Evolutionary conservation across 2,329 filamentous ascomycete species (phyloP).

Genomic region (Verticillium alfalfae): DNA sequence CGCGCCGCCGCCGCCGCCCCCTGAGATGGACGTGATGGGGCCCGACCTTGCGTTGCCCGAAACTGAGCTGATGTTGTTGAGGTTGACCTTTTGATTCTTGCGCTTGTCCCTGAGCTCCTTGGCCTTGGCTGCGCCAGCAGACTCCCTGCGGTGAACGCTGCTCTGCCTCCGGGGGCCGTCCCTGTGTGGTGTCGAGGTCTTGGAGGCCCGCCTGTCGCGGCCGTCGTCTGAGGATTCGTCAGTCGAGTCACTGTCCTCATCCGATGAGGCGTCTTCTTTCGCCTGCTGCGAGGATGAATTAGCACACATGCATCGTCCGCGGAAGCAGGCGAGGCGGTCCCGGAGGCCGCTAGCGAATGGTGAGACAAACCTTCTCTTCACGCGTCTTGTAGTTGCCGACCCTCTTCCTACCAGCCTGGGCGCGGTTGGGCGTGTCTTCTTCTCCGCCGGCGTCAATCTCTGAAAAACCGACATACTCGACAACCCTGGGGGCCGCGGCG

Average conservation of each 20-base stretch:
- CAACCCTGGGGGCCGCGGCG: constrained; percentile 33
- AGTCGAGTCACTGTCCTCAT: constrained; percentile 18
- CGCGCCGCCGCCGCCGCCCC: neutral
- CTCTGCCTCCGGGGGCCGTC: constrained; percentile 17
- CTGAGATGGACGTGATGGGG: neutral
- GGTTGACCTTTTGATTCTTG: constrained; percentile 60
- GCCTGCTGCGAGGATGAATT: neutral
- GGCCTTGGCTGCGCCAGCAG: constrained; percentile 37
- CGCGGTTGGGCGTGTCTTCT: constrained; percentile 18
- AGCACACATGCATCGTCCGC: neutral
- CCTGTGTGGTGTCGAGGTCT: constrained; percentile 6
- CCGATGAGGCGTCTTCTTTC: constrained; percentile 7
- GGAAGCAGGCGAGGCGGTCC: neutral
- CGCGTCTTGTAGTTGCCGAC: constrained; percentile 22
- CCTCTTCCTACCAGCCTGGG: constrained; percentile 27
- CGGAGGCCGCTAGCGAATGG: neutral
- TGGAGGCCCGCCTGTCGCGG: constrained; percentile 3
- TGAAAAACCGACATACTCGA: constrained; percentile 55
- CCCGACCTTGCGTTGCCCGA: constrained; percentile 29
- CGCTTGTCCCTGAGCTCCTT: constrained; percentile 51
- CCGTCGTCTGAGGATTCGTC: constrained; percentile 17
- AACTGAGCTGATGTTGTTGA: constrained; percentile 58
- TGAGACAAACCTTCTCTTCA: constrained; percentile 19
- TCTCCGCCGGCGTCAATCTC: constrained; percentile 35
- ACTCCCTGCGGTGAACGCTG: constrained; percentile 20